phyloP scores from a whole-genome alignment of 129 eudicot species.

The Helianthus tuberosus region DNA sequence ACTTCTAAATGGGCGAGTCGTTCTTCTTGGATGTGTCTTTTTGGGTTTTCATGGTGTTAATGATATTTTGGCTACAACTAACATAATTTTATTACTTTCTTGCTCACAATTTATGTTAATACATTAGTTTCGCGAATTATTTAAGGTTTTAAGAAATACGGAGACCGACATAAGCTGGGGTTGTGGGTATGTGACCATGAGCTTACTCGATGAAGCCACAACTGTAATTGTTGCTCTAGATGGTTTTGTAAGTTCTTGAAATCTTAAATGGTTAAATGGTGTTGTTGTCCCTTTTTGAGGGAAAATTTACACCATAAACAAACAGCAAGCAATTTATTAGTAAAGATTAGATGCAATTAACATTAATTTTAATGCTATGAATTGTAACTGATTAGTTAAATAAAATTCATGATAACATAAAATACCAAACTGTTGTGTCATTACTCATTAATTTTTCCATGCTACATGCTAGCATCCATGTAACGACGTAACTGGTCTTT shows the following conservation, averaged over 20 bases:
- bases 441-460: too few relatives aligned
- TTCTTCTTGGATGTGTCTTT: background rate
- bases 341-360: too few relatives aligned
- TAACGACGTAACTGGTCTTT: too few relatives aligned
- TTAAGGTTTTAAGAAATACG: slow-evolving; percentile 41
- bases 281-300: too few relatives aligned
- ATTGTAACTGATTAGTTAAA: too few relatives aligned
- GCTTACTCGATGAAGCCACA: slow-evolving; percentile 47
- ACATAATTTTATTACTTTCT: background rate
- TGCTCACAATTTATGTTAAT: background rate
- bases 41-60: background rate
- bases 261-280: background rate
- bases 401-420: too few relatives aligned
- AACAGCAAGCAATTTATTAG: too few relatives aligned
- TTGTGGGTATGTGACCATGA: slow-evolving; percentile 54
- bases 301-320: too few relatives aligned
- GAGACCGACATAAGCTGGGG: slow-evolving; percentile 51
- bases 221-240: slow-evolving; percentile 51
- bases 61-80: background rate
- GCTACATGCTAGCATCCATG: too few relatives aligned
- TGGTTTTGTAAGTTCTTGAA: slow-evolving; percentile 41
- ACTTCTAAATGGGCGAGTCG: background rate
- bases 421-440: too few relatives aligned
- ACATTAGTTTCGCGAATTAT: background rate
- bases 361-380: too few relatives aligned